These are phyloP conservation scores for Anthracocystis panici-leucophaei DNA, from an alignment of 1,284 basidiomycete species.

Conservation along the genomic window DNA sequence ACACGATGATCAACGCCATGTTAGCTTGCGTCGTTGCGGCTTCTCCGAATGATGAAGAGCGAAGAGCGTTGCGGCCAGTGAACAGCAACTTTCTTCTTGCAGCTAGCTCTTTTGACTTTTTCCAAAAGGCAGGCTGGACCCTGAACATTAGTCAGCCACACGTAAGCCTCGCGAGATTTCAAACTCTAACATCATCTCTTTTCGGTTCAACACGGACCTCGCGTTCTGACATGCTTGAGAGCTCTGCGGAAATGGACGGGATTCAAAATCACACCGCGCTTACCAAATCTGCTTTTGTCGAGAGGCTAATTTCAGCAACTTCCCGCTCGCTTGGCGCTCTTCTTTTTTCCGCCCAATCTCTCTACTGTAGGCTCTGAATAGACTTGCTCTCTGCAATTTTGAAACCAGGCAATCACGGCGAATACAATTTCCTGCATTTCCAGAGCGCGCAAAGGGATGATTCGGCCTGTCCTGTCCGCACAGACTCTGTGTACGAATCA, in stretches of 20 bases:
- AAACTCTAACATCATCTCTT: neutral
- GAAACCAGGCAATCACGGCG: neutral
- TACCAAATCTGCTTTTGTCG: conserved; percentile 28
- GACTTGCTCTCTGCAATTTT: neutral
- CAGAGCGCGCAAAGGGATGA: too few relatives aligned
- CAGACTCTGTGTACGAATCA: conserved; percentile 23
- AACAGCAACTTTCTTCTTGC: conserved; percentile 22
- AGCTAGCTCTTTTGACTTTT: neutral
- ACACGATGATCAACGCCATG: conserved; percentile 94
- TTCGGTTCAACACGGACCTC: conserved; percentile 32
- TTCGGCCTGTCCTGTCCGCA: too few relatives aligned
- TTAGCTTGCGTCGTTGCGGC: neutral
- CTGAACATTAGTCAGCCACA: conserved; percentile 13
- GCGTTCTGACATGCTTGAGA: neutral
- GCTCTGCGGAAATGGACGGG: conserved; percentile 37
- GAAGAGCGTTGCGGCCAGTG: neutral
- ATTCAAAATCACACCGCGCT: conserved; percentile 11
- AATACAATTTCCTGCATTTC: neutral
- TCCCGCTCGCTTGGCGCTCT: conserved; percentile 3
- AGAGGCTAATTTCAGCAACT: neutral
- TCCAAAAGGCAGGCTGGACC: conserved; percentile 11
- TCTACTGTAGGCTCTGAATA: neutral
- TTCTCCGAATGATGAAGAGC: neutral
- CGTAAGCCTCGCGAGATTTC: conserved; percentile 1
- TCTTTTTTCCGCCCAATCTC: conserved; percentile 31